Evolutionary conservation across 257 asterid species (phyloP), one percentile per base, ranked within the genome.

Genomic region (Solanum sparsipilum): DNA sequence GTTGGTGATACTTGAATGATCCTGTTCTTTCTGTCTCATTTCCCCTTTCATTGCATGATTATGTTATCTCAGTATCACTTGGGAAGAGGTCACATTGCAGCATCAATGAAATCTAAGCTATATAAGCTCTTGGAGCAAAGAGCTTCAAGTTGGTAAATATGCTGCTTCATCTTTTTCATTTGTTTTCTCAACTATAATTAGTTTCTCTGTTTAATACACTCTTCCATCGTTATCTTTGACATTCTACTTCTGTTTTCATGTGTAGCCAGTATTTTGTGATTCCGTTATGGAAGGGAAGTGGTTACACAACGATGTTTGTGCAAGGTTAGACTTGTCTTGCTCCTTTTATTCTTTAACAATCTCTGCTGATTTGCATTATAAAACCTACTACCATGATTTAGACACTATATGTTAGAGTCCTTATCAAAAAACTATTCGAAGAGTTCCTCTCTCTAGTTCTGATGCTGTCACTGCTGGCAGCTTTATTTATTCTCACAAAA

Each of bases 31-130:
- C 60, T 67, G 4, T 65, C 79, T 72, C 29, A 10, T 65, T 13
- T 68, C 9, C 60, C 31, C n/a, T 60, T 29, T 46, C 56, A 13
- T 83, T 79, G 67, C 39, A 67, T 84, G n/a, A n/a, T 90, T 87
- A 56, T 87, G 73, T 58, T 89, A 88, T 87, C 74, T 78, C 93
- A 96, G 99, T 96, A 83, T 92, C 99, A 97, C 93, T 86, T 96
- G 93, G 99, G 99, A 91, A 96, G 98, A 92, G 98, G 99, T 86
- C 99, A 96, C 88, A 93, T 97, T 84, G 99, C 98, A 91, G 88
- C 91, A 86, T 92, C 99, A 41, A 95, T 96, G 95, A 93, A 89
- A 85, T 93, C 98, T 74, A 94, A 91, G 85, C 86, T 93, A 86
- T 96, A 93, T 91, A 87, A 88, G 88, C 92, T 95, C 44, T 75